phyloP scores from a whole-genome alignment of 2,329 filamentous ascomycete genomes.

The Talaromyces sp. region DNA sequence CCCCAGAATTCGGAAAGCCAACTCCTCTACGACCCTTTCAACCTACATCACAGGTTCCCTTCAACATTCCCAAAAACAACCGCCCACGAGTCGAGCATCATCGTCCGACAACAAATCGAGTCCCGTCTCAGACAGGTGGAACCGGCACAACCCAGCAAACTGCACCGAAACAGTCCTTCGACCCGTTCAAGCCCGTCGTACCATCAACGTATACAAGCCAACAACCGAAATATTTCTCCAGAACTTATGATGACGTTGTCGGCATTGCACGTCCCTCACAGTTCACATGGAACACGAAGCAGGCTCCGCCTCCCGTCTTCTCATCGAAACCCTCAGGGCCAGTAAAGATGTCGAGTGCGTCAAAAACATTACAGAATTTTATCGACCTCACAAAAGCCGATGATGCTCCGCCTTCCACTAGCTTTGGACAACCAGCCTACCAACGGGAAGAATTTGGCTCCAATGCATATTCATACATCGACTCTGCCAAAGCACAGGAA shows the following conservation, averaged over 20 bases:
- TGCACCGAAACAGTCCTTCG: constrained; percentile 34
- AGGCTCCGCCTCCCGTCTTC: constrained; percentile 54
- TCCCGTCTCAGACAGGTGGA: constrained; percentile 25
- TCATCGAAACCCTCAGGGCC: constrained; percentile 48
- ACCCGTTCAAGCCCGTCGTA: constrained; percentile 42
- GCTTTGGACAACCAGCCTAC: constrained; percentile 27
- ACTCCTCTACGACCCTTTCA: constrained; percentile 52
- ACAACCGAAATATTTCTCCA: constrained; percentile 23
- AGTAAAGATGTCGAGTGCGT: constrained; percentile 40
- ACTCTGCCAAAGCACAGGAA: constrained; percentile 51
- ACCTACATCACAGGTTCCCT: constrained; percentile 50
- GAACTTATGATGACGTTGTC: constrained; percentile 36
- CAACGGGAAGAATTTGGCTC: constrained; percentile 53
- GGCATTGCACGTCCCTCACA: constrained; percentile 53
- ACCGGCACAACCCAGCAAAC: constrained; percentile 3
- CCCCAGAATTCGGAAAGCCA: constrained; percentile 59
- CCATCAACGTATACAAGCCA: constrained; percentile 39
- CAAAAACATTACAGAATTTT: constrained; percentile 47
- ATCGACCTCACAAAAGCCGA: constrained; percentile 48
- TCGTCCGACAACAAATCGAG: constrained; percentile 32
- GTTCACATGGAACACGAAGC: constrained; percentile 47
- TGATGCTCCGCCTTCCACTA: background rate
- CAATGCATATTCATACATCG: constrained; percentile 54
- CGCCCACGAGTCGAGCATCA: constrained; percentile 53
- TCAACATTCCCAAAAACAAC: constrained; percentile 54